Conservation (phyloP, 1,284 basidiomycete genomes). For the Marasmius fiardii region DNA sequence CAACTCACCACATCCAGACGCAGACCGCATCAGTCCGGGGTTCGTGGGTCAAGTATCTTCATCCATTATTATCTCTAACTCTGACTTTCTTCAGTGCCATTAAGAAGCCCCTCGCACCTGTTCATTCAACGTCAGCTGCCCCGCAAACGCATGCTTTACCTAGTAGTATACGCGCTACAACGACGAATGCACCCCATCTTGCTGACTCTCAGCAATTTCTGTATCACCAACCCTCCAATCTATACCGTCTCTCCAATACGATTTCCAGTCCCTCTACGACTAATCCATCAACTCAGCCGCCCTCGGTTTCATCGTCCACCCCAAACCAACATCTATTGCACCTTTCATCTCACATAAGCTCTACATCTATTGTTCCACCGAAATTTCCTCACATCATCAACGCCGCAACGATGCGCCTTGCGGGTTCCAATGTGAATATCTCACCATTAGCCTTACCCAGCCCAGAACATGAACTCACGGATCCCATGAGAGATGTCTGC, state of each 20-base stretch:
- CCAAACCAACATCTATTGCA: neutral
- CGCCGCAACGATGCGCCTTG: conserved; percentile 84
- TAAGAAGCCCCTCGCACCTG: neutral
- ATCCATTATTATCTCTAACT: too few species aligned
- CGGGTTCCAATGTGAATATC: conserved; percentile 68
- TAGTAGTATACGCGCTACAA: neutral
- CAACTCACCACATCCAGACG: conserved; percentile 5
- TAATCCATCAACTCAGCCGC: neutral
- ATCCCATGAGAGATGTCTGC: conserved; percentile 74
- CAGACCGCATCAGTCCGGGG: neutral
- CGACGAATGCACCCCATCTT: neutral
- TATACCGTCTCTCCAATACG: neutral
- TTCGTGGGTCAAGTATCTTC: neutral
- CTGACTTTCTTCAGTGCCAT: neutral
- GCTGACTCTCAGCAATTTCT: conserved; percentile 55
- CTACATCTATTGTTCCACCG: neutral
- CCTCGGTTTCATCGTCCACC: neutral
- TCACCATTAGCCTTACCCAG: conserved; percentile 81
- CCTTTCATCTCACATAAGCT: neutral
- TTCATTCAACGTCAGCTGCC: conserved; percentile 3
- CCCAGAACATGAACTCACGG: conserved; percentile 83
- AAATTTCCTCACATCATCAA: conserved; percentile 12
- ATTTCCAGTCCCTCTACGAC: neutral
- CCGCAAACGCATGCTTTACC: neutral
- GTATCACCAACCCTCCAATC: conserved; percentile 47